These are phyloP conservation scores for Penicillium daleae DNA, from an alignment of 495 filamentous ascomycete genomes.

Conservation along the genomic window DNA sequence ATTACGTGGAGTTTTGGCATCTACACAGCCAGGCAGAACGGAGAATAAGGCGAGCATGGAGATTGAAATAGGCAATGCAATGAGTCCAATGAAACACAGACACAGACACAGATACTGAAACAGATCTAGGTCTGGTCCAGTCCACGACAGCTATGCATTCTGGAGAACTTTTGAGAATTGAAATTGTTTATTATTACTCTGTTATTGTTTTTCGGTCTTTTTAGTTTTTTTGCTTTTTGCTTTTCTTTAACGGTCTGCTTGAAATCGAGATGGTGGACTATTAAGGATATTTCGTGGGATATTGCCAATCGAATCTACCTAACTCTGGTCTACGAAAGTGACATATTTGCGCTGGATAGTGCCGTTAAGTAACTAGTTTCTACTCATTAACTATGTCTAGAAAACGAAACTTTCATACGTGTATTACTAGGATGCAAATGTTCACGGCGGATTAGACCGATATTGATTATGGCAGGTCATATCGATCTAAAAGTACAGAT, in stretches of 20 bases:
- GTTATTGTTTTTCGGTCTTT: slow-evolving; percentile 11
- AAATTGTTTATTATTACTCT: neutral
- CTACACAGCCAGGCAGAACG: neutral
- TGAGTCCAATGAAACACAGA: neutral
- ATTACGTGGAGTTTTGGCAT: neutral
- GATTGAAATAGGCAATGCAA: neutral
- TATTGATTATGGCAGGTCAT: slow-evolving; percentile 24
- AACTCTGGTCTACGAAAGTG: neutral
- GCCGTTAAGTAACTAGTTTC: neutral
- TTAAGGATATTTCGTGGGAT: neutral
- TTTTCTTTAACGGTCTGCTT: no score
- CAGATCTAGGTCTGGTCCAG: neutral
- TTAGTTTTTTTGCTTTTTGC: slow-evolving; percentile 2
- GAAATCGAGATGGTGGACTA: neutral
- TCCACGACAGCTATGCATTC: slow-evolving; percentile 1
- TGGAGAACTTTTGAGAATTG: slow-evolving; percentile 1
- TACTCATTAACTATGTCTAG: neutral
- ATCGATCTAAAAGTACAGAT: slow-evolving; percentile 32
- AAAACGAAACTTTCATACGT: no score
- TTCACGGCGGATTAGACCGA: slow-evolving; percentile 22
- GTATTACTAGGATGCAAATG: neutral
- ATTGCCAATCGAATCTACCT: neutral
- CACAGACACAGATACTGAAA: neutral
- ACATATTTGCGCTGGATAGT: neutral
- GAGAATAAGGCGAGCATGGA: slow-evolving; percentile 1